Conservation (phyloP, 2,329 filamentous ascomycete genomes). For the Ceratocystis destructans region DNA sequence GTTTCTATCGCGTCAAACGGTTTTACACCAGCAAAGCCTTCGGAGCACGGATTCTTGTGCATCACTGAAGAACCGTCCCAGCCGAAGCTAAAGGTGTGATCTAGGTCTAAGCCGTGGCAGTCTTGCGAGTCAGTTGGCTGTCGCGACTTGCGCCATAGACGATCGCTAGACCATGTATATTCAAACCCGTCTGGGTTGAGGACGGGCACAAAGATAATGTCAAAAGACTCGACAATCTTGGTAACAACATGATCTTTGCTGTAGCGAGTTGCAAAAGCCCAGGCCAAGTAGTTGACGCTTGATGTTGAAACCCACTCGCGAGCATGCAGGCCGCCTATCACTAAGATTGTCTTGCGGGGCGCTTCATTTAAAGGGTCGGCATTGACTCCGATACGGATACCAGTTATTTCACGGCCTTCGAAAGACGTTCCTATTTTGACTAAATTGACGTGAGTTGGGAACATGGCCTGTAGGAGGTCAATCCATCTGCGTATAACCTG, state of each 20-base stretch:
- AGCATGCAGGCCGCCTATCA: constrained; percentile 80
- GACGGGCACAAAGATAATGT: constrained; percentile 77
- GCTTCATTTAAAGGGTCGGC: constrained; percentile 33
- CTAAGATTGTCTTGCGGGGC: constrained; percentile 60
- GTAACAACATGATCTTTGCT: constrained; percentile 59
- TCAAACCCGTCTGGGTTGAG: constrained; percentile 90
- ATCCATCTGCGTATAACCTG: constrained; percentile 71
- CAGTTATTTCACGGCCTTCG: constrained; percentile 76
- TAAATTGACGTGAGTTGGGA: constrained; percentile 62
- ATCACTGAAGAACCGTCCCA: constrained; percentile 55
- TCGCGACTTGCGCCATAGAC: constrained; percentile 88
- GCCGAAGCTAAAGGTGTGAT: constrained; percentile 70
- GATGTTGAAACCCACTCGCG: constrained; percentile 93
- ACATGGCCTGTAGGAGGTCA: constrained; percentile 77
- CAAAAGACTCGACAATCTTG: constrained; percentile 67
- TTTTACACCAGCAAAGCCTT: constrained; percentile 70
- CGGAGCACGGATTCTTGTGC: constrained; percentile 70
- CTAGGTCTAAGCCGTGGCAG: constrained; percentile 79
- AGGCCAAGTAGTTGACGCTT: constrained; percentile 81
- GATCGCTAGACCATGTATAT: constrained; percentile 83
- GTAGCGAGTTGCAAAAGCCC: constrained; percentile 72
- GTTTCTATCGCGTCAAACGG: constrained; percentile 79
- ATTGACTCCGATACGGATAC: constrained; percentile 52
- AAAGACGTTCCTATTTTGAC: constrained; percentile 71
- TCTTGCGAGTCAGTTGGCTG: constrained; percentile 70